These are phyloP conservation scores for Pyrenochaeta sp. DNA, from an alignment of 2,329 filamentous ascomycete genomes.

Conservation along the genomic window DNA sequence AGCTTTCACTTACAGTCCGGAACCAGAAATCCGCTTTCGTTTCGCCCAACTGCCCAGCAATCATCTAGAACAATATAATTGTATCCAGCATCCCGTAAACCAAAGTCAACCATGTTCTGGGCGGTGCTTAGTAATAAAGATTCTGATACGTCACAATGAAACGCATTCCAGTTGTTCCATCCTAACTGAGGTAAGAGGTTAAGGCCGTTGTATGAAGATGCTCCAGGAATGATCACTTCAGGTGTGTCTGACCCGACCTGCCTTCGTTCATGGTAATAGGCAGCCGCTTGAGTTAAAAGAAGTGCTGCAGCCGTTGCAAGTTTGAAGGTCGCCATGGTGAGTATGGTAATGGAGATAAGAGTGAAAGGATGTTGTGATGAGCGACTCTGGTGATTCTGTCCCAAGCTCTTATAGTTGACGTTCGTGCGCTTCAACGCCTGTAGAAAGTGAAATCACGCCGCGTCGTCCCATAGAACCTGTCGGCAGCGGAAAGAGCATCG, in stretches of 20 bases:
- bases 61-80: conserved; percentile 62
- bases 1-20: conserved; percentile 38
- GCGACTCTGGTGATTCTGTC: no score
- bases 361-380: not conserved
- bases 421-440: conserved; percentile 1
- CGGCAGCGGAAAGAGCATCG: conserved; percentile 6
- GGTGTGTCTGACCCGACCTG: conserved; percentile 20
- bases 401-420: not conserved
- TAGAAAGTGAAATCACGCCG: no score
- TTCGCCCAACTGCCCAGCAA: conserved; percentile 59
- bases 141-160: conserved; percentile 56
- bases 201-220: conserved; percentile 10
- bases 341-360: not conserved
- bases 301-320: conserved; percentile 8
- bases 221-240: conserved; percentile 24
- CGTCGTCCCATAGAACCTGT: not conserved
- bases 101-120: conserved; percentile 53
- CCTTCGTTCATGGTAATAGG: conserved; percentile 21
- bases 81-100: conserved; percentile 59
- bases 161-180: conserved; percentile 44
- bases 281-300: conserved; percentile 13
- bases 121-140: conserved; percentile 57
- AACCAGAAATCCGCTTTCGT: conserved; percentile 53
- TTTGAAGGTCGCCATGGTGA: conserved; percentile 12
- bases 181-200: conserved; percentile 49